Evolutionary conservation across 257 asterid species (phyloP), one percentile per base, ranked within the genome.

Genomic region (Gentiana straminea): DNA sequence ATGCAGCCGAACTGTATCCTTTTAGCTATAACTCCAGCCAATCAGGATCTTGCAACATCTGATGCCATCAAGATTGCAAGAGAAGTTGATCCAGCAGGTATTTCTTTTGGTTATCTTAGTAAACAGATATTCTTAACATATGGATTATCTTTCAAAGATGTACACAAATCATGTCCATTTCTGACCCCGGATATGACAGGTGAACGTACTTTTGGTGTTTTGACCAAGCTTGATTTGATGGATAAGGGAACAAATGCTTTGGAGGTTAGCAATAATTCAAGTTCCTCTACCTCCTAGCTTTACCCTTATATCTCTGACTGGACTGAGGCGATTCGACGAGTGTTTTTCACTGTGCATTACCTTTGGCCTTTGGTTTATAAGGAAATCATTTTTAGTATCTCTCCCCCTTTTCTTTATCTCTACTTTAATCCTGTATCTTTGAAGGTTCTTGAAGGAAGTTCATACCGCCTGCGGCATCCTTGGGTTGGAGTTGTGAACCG

Each of bases 401-500:
- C 46, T 41, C 9, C 46, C 9, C 46, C 9, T 41, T 10, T 10
- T 5, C 46, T 41, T 41, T 41, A 1, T 41, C 46, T 41, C 9
- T 41, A 5, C 46, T 41, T 10, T 5, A 41, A 41, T 52, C 33
- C 13, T 35, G 38, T 7, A 13, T 7, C 44, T 15, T 52, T 69
- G 58, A 62, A 76, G 81, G 81, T 76, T 48, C 73, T 76, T 39
- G 78, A 72, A 63, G 81, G 81, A 58, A 72, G 78, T 62, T 72
- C 76, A 4, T 76, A 72, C 37, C 68, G 69, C 24, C 54, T 76
- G 58, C 69, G 72, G 69, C 67, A 69, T 65, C 78, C 76, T 32
- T 76, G 81, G 81, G 78, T 76, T 62, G 81, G 81, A 63, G 64
- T 72, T 34, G 81, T 76, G 58, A 75, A 71, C 60, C 78, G 78